Percentiles rank a stretch among this genome's conserved stretches.
These are phyloP conservation scores for Symbiodinium pilosum DNA, from an alignment of 73 alveolate genomes.

Conservation along the genomic window DNA sequence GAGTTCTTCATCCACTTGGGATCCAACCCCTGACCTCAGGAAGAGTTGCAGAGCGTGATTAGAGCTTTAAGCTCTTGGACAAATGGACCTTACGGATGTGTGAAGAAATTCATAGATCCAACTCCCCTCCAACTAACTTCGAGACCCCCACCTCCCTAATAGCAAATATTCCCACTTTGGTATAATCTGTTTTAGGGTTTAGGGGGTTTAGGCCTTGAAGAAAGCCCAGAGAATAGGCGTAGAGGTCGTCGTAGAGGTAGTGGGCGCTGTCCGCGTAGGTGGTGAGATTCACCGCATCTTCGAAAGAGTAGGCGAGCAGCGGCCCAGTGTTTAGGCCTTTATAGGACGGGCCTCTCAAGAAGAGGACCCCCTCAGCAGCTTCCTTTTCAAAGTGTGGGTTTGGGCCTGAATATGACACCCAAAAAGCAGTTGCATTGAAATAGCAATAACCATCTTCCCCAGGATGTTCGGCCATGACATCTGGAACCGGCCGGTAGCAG, in stretches of 20 bases:
- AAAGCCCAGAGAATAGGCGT: not conserved
- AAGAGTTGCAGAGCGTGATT: no score
- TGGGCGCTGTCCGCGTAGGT: not conserved
- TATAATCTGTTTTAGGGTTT: no score
- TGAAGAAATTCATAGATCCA: no score
- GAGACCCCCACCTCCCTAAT: no score
- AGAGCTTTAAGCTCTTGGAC: no score
- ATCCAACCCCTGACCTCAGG: not conserved
- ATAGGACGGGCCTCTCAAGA: not conserved
- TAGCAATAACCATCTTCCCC: conserved; percentile 48
- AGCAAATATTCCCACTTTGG: no score
- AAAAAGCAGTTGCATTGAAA: not conserved
- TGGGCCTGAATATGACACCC: not conserved
- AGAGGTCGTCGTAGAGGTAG: not conserved
- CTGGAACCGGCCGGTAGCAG: not conserved
- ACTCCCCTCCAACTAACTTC: no score
- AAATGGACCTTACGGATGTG: no score
- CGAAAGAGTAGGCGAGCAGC: not conserved
- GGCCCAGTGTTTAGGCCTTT: not conserved
- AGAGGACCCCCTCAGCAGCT: not conserved
- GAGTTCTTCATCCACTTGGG: not conserved
- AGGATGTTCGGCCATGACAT: conserved; percentile 56
- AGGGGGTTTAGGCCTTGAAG: no score
- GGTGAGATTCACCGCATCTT: not conserved
- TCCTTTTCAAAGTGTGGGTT: not conserved